These are phyloP conservation scores for Dothideomycetes sp. DNA, from an alignment of 2,329 filamentous ascomycete species.

Conservation along the genomic window DNA sequence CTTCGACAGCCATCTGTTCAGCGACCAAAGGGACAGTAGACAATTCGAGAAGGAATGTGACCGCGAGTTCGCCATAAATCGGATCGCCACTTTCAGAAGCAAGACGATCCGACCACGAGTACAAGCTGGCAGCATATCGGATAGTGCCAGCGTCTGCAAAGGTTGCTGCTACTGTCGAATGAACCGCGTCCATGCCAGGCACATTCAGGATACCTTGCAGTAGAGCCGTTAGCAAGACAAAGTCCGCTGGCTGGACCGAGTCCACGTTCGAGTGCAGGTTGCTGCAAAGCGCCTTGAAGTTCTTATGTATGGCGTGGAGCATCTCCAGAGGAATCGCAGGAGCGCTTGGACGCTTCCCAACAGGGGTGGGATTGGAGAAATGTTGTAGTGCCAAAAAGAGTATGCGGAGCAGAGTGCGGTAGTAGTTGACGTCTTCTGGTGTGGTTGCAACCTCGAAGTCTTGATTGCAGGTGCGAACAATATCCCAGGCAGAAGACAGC, in stretches of 20 bases:
- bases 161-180: constrained; percentile 34
- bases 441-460: constrained; percentile 53
- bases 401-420: constrained; percentile 72
- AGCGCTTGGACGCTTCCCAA: constrained; percentile 20
- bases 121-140: constrained; percentile 75
- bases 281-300: constrained; percentile 71
- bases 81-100: constrained; percentile 65
- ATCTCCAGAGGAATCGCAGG: constrained; percentile 64
- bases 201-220: constrained; percentile 75
- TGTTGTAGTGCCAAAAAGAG: constrained; percentile 74
- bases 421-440: constrained; percentile 56
- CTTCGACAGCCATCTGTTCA: constrained; percentile 83
- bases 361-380: constrained; percentile 18
- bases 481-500: constrained; percentile 51
- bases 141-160: constrained; percentile 57
- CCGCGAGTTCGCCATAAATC: constrained; percentile 84
- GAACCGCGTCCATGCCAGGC: constrained; percentile 61
- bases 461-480: constrained; percentile 44
- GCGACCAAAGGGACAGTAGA: constrained; percentile 73
- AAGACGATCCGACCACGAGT: constrained; percentile 86
- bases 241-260: constrained; percentile 58
- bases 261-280: constrained; percentile 53
- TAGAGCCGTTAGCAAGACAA: constrained; percentile 79
- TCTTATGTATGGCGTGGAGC: constrained; percentile 68
- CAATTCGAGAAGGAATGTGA: constrained; percentile 80